These are phyloP conservation scores for Choiromyces venosus DNA, from an alignment of 495 filamentous ascomycete genomes.

Conservation along the genomic window DNA sequence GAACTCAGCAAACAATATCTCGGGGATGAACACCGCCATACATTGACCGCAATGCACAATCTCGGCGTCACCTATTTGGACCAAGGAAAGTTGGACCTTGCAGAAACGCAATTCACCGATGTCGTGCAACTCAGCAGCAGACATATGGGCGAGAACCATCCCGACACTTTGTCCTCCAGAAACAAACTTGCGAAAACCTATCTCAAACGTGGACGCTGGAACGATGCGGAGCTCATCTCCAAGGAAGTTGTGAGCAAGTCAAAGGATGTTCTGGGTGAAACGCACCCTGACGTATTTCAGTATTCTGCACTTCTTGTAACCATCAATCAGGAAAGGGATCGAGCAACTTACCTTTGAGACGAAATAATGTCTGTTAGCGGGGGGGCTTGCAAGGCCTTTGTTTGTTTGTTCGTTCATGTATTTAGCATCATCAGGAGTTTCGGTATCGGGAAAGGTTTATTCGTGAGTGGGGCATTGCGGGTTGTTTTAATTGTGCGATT, in stretches of 20 bases:
- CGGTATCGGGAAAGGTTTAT: neutral
- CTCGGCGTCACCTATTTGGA: slow-evolving; percentile 40
- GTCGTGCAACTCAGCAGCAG: neutral
- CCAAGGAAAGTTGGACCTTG: slow-evolving; percentile 41
- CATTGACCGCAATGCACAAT: slow-evolving; percentile 40
- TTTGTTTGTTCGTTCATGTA: neutral
- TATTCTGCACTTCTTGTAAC: neutral
- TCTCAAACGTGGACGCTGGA: slow-evolving; percentile 6
- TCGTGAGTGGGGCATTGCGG: neutral
- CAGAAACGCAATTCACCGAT: slow-evolving; percentile 16
- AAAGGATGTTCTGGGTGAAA: slow-evolving; percentile 29
- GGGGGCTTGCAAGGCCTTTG: neutral
- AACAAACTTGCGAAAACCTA: slow-evolving; percentile 16
- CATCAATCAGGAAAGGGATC: slow-evolving; percentile 3
- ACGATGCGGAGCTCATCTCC: slow-evolving; percentile 7
- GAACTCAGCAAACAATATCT: slow-evolving; percentile 20
- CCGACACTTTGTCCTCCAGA: neutral
- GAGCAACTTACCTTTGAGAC: neutral
- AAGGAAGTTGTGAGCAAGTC: neutral
- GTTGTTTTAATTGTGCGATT: neutral
- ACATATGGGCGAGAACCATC: neutral
- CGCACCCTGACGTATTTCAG: slow-evolving; percentile 35
- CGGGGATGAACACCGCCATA: slow-evolving; percentile 42
- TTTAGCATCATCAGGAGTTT: slow-evolving; percentile 1
- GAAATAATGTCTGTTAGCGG: neutral